These are phyloP conservation scores for Phytophthora constricta DNA, from an alignment of 352 stramenopile species.

Conservation along the genomic window DNA sequence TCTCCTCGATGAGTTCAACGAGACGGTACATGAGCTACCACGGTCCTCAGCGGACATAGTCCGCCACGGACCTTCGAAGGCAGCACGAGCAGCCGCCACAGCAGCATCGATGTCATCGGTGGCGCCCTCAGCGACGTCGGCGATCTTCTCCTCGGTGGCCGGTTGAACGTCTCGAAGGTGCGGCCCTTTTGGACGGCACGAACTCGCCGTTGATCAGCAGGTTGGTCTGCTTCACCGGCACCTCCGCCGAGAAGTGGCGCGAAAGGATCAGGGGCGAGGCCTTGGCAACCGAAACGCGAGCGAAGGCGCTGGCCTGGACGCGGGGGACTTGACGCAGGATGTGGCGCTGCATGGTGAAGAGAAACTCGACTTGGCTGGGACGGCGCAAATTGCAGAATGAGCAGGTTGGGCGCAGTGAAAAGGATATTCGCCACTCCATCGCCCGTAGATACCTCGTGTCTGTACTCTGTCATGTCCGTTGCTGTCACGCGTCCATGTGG, in stretches of 20 bases:
- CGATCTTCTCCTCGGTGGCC: constrained; percentile 78
- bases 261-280: constrained; percentile 22
- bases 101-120: constrained; percentile 71
- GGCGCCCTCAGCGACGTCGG: constrained; percentile 61
- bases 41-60: constrained; percentile 41
- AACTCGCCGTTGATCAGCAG: constrained; percentile 90
- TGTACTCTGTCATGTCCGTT: background rate
- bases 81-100: constrained; percentile 57
- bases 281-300: constrained; percentile 12
- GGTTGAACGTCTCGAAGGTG: constrained; percentile 84
- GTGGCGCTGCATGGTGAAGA: constrained; percentile 40
- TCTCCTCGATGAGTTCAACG: constrained; percentile 50
- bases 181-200: constrained; percentile 64
- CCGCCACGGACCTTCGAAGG: constrained; percentile 74
- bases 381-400: constrained; percentile 31
- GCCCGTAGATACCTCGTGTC: background rate
- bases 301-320: constrained; percentile 14
- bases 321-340: constrained; percentile 41
- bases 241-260: constrained; percentile 43
- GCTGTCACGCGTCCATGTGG: background rate
- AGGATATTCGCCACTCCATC: background rate
- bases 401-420: background rate
- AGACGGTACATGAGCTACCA: constrained; percentile 46
- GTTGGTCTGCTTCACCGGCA: constrained; percentile 66
- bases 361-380: constrained; percentile 2